phyloP scores from a whole-genome alignment of 1,284 basidiomycete species.

The Cutaneotrichosporon daszewskae region DNA sequence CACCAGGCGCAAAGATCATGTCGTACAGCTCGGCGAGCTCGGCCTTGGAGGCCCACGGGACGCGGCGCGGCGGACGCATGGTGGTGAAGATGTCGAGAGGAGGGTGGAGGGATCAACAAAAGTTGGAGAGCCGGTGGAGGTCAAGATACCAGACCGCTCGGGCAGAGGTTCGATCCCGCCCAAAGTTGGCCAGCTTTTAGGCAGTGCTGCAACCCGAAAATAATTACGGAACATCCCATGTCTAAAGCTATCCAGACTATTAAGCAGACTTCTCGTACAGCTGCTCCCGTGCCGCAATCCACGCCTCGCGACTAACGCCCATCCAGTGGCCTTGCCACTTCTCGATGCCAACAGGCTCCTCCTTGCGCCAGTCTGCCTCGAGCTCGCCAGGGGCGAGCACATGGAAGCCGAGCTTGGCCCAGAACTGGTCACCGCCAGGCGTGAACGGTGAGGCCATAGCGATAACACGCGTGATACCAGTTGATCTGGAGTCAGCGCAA shows the following conservation, averaged over 20 bases:
- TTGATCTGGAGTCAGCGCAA: too few species aligned
- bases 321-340: constrained; percentile 19
- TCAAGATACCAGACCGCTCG: too few species aligned
- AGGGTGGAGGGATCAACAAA: constrained; percentile 1
- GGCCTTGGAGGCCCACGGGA: constrained; percentile 68
- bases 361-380: constrained; percentile 1
- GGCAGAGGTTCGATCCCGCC: too few species aligned
- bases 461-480: constrained; percentile 48
- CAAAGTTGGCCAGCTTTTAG: too few species aligned
- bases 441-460: constrained; percentile 56
- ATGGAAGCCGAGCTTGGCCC: constrained; percentile 57
- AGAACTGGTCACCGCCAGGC: constrained; percentile 38
- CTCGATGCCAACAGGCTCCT: constrained; percentile 8
- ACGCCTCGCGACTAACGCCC: constrained; percentile 9
- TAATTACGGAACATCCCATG: too few species aligned
- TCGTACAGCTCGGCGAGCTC: constrained; percentile 78
- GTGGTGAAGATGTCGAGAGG: constrained; percentile 3
- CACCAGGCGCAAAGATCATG: constrained; percentile 68
- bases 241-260: too few species aligned
- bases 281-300: constrained; percentile 5
- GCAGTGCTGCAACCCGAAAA: too few species aligned
- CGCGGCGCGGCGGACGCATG: constrained; percentile 76
- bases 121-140: too few species aligned
- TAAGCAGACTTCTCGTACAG: constrained; percentile 1
- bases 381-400: background rate